phyloP scores from a whole-genome alignment of 306 rosid species.

The Vigna radiata region DNA sequence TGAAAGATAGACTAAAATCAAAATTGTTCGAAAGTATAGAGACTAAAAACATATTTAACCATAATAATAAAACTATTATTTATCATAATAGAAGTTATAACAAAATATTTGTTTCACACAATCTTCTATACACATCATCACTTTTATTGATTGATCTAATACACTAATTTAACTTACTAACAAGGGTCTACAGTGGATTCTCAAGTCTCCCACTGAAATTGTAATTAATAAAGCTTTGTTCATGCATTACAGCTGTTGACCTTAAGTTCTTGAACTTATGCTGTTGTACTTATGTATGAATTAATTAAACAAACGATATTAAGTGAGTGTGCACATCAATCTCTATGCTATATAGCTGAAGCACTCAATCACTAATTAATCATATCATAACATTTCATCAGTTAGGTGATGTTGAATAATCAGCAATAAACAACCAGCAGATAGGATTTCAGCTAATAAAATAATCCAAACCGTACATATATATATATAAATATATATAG shows the following conservation, averaged over 20 bases:
- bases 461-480: not conserved
- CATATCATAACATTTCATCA: constrained; percentile 11
- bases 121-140: not conserved
- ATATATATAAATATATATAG: not conserved
- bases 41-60: no score
- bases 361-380: constrained; percentile 3
- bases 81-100: not conserved
- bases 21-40: no score
- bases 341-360: constrained; percentile 6
- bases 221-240: constrained; percentile 36
- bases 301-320: not conserved
- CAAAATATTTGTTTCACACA: not conserved
- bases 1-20: no score
- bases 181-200: not conserved
- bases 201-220: not conserved
- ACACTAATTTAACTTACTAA: not conserved
- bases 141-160: not conserved
- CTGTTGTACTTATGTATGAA: constrained; percentile 11
- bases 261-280: constrained; percentile 35
- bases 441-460: not conserved
- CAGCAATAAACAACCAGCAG: not conserved
- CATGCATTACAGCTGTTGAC: constrained; percentile 58
- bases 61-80: no score
- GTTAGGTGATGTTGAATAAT: constrained; percentile 4
- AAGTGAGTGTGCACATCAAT: constrained; percentile 43